phyloP scores from a whole-genome alignment of 331 rosid genomes.

The Malus hybrid region DNA sequence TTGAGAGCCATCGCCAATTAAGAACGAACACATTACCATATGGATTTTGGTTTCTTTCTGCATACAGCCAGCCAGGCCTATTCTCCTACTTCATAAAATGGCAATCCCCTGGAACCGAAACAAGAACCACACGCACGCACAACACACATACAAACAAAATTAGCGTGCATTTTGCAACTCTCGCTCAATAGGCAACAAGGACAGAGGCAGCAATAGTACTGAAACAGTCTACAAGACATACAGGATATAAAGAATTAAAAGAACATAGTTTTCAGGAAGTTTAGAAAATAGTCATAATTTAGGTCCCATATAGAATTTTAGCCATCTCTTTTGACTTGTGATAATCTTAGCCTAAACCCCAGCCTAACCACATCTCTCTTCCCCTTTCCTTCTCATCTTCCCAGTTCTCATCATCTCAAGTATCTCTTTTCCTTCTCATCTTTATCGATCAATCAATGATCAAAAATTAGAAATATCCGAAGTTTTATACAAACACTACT shows the following conservation, averaged over 20 bases:
- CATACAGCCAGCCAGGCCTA: conserved; percentile 28
- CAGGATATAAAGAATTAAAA: background rate
- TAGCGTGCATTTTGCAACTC: conserved; percentile 14
- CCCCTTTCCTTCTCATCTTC: too few species aligned
- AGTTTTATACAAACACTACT: too few species aligned
- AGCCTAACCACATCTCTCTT: too few species aligned
- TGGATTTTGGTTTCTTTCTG: background rate
- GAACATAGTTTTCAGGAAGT: too few species aligned
- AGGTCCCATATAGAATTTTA: too few species aligned
- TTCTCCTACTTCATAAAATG: conserved; percentile 57
- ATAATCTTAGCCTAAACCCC: too few species aligned
- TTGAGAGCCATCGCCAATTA: background rate
- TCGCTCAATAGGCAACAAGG: background rate
- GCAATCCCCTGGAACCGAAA: conserved; percentile 60
- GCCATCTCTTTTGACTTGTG: too few species aligned
- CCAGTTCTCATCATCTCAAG: too few species aligned
- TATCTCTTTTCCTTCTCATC: too few species aligned
- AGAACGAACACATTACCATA: background rate
- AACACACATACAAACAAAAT: background rate
- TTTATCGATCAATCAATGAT: too few species aligned
- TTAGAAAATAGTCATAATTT: too few species aligned
- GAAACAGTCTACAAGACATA: background rate
- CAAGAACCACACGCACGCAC: background rate
- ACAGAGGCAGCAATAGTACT: background rate
- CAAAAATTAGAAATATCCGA: too few species aligned